Base-by-base conservation (phyloP, 495 filamentous ascomycete genomes). In the Durotheca rogersii region DNA sequence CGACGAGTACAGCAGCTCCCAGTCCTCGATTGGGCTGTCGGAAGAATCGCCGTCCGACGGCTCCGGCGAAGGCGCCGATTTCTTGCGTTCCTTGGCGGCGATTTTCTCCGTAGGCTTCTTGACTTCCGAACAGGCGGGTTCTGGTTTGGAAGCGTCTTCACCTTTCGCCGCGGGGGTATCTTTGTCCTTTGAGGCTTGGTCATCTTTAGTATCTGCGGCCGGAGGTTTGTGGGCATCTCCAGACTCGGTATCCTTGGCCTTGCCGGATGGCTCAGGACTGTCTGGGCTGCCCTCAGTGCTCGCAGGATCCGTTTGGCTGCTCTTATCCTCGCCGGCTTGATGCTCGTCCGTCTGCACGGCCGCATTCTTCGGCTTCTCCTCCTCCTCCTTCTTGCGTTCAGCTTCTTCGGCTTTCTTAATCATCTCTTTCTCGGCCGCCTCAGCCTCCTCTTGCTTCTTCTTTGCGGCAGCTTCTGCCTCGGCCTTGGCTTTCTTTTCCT, bases 11-110 rank as follows among this genome's bases (percentile, higher is more conserved):
- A 76, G 67, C 37, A 66, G 60, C 37, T 78, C 74, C 73, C 73
- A 78, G 30, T 78, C 74, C n/a, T 69, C 65, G 12, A 76, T 61
- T 3, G 74, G 74, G 7, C 72, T 74, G 12, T 74, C 74, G 7
- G 71, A 74, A 0, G 72, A 72, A 32, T 78, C 74, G 42, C 67
- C 64, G n/a, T 73, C 71, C 1, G 71, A 71, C 2, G 56, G 57
- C 38, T 62, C 43, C 23, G 27, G 53, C 14, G 39, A 37, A 1
- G 51, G 23, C 14, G 38, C 11, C 14, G 27, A 1, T 17, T 43
- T 14, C 32, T 32, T 32, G 7, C 16, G 27, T 32, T 31, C 6
- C 1, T 16, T 37, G 37, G 23, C 43, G 41, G 25, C 17, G 23
- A 27, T 40, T 34, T 31, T 37, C 19, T n/a, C n/a, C n/a, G n/a